Evolutionary conservation across 139 green algal genomes (phyloP).

Genomic region (Micromonas pusilla): DNA sequence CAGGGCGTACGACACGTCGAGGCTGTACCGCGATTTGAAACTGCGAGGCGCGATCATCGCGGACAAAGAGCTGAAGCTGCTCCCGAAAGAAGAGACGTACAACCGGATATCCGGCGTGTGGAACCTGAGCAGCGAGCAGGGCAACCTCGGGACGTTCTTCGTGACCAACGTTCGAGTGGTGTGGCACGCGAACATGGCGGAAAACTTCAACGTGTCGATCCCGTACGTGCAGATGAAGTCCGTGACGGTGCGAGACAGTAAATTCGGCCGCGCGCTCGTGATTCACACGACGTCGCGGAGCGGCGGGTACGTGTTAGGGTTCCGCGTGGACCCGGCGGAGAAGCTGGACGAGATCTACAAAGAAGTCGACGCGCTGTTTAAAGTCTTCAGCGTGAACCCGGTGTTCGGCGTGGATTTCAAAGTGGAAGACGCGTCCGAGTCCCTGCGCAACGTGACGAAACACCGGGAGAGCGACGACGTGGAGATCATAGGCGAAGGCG

Average conservation of each 20-base stretch:
- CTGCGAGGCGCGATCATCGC: conserved; percentile 43
- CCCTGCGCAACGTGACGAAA: conserved; percentile 14
- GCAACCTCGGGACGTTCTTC: conserved; percentile 70
- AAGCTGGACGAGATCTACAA: conserved; percentile 40
- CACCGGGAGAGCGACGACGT: conserved; percentile 31
- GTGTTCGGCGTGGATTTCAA: conserved; percentile 59
- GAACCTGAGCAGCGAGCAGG: conserved; percentile 60
- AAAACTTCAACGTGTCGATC: conserved; percentile 67
- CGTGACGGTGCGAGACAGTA: conserved; percentile 55
- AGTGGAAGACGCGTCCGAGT: conserved; percentile 42
- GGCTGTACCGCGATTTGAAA: conserved; percentile 60
- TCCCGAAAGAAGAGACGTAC: conserved; percentile 56
- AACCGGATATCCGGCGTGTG: conserved; percentile 58
- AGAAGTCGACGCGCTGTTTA: conserved; percentile 51
- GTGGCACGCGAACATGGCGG: conserved; percentile 57
- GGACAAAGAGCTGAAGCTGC: conserved; percentile 58
- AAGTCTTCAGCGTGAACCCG: conserved; percentile 48
- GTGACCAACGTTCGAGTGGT: conserved; percentile 64
- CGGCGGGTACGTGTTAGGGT: conserved; percentile 65
- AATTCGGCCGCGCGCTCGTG: conserved; percentile 68
- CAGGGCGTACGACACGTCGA: conserved; percentile 55
- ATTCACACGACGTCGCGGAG: conserved; percentile 49
- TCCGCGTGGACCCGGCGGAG: conserved; percentile 54
- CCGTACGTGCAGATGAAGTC: conserved; percentile 61
- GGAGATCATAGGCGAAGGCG: conserved; percentile 44